Evolutionary conservation across 2,329 filamentous ascomycete genomes (phyloP).

Genomic region (Xylariaceae sp.): DNA sequence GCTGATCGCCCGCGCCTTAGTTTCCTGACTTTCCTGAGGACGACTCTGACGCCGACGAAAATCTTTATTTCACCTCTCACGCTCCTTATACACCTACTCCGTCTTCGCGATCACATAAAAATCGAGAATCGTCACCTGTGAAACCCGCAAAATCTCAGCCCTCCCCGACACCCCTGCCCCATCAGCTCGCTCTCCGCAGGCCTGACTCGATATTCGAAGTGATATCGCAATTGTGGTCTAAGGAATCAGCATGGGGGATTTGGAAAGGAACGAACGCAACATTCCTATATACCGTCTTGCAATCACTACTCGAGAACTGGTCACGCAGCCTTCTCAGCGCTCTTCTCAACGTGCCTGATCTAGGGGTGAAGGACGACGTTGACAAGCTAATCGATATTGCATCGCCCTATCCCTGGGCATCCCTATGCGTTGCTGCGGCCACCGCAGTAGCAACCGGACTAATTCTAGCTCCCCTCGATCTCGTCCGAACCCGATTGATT

Average conservation of each 20-base stretch:
- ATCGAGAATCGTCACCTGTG: conserved; percentile 36
- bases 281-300: conserved; percentile 86
- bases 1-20: too few species aligned
- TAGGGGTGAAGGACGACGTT: conserved; percentile 73
- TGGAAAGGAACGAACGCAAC: conserved; percentile 95
- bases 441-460: conserved; percentile 74
- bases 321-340: conserved; percentile 88
- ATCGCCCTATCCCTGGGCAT: conserved; percentile 79
- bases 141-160: conserved; percentile 40
- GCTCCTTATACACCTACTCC: conserved; percentile 58
- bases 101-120: conserved; percentile 41
- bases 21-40: conserved; percentile 55
- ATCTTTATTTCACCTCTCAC: conserved; percentile 79
- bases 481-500: conserved; percentile 86
- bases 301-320: conserved; percentile 89
- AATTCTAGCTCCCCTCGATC: conserved; percentile 82
- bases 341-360: conserved; percentile 84
- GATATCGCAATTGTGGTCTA: conserved; percentile 84
- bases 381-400: conserved; percentile 75
- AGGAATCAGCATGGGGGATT: conserved; percentile 86
- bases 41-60: conserved; percentile 75
- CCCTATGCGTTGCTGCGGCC: conserved; percentile 70
- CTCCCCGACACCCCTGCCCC: conserved; percentile 43
- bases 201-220: conserved; percentile 84
- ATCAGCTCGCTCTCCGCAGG: conserved; percentile 72